Percentiles rank a stretch among this genome's conserved stretches.
phyloP scores from a whole-genome alignment of 2,329 filamentous ascomycete genomes.

The Paecilomyces fulvus region DNA sequence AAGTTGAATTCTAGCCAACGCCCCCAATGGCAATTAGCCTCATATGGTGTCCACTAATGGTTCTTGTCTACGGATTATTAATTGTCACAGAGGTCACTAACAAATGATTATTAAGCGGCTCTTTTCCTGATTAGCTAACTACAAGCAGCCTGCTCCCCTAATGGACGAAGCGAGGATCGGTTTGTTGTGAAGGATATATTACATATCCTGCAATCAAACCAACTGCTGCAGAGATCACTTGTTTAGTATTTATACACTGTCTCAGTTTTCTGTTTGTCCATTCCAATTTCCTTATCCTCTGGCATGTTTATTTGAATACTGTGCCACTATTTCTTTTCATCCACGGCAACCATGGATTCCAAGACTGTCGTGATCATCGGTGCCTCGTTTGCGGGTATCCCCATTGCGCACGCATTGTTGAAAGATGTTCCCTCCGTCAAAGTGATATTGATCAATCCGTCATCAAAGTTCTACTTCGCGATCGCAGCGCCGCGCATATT shows the following conservation, averaged over 20 bases:
- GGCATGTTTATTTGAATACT: not conserved
- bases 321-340: not conserved
- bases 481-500: slow-evolving; percentile 43
- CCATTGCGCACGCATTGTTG: slow-evolving; percentile 21
- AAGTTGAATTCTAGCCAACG: no score
- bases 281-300: not conserved
- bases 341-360: not conserved
- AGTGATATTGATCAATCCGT: slow-evolving; percentile 44
- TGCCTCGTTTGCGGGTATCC: slow-evolving; percentile 22
- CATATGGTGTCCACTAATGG: no score
- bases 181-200: not conserved
- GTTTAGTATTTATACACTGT: not conserved
- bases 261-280: not conserved
- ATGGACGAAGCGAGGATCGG: no score
- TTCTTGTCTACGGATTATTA: no score
- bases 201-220: not conserved
- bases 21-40: no score
- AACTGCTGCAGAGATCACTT: not conserved
- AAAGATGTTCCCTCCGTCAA: slow-evolving; percentile 29
- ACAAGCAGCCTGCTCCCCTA: no score
- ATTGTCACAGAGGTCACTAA: no score
- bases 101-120: no score
- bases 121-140: no score
- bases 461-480: slow-evolving; percentile 43
- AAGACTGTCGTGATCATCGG: slow-evolving; percentile 21